These are phyloP conservation scores for Pseudohyphozyma bogoriensis DNA, from an alignment of 768 basidiomycete genomes.

Conservation along the genomic window DNA sequence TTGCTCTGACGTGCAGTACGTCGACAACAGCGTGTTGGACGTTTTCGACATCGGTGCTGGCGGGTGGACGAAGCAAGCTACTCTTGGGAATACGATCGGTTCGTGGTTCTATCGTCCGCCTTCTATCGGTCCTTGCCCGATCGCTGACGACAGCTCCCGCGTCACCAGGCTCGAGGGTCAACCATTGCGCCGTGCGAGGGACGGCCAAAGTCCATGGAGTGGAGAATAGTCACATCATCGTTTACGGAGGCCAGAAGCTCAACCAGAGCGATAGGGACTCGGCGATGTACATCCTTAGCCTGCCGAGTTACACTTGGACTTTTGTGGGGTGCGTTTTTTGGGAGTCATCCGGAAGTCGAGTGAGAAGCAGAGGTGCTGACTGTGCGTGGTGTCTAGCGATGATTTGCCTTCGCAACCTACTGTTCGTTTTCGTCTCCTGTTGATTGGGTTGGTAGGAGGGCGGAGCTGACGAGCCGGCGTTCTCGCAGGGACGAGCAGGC, in stretches of 20 bases:
- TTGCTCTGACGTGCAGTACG: no score
- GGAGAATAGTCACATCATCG: slow-evolving; percentile 20
- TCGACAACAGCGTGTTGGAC: slow-evolving; percentile 24
- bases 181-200: slow-evolving; percentile 26
- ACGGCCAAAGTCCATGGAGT: slow-evolving; percentile 24
- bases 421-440: no score
- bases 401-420: no score
- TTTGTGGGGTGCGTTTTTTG: slow-evolving; percentile 17
- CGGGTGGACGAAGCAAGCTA: slow-evolving; percentile 27
- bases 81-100: slow-evolving; percentile 15
- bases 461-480: neutral
- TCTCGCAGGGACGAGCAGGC: slow-evolving; percentile 5
- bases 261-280: slow-evolving; percentile 25
- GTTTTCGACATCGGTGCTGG: slow-evolving; percentile 23
- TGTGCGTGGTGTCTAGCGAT: no score
- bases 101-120: neutral
- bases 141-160: neutral
- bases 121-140: no score
- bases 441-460: neutral
- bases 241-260: slow-evolving; percentile 24
- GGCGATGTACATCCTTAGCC: slow-evolving; percentile 25
- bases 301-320: slow-evolving; percentile 21
- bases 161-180: slow-evolving; percentile 7
- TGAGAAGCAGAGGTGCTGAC: no score
- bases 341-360: slow-evolving; percentile 12